Evolutionary conservation across 176 grass and related monocot genomes (phyloP), one percentile per base, ranked within the genome.

Genomic region (Oryza longistaminata): DNA sequence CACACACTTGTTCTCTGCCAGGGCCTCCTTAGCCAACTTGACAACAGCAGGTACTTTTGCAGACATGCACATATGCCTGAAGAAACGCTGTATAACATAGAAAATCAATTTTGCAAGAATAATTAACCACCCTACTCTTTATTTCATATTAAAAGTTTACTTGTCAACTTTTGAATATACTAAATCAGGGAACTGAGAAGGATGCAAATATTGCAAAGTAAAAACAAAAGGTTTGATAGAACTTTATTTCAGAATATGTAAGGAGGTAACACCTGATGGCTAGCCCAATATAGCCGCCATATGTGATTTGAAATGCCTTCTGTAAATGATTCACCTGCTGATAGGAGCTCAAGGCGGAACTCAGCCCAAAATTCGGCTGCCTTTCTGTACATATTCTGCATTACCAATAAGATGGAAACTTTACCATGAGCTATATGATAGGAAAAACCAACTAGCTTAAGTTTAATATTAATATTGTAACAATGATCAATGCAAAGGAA

Each of bases 31-130:
- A 67, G 90, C 88, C 77, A 99, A 83, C 71, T 82, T 95, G 71
- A 94, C 93, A 74, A 88, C 86, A 46, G 84, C 87, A 89, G 96
- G 96, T 50, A 99, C 96, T 81, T 99, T 99, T 15, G 96, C 96
- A 83, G 96, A 94, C 93, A 99, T 99, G 80, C 96, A 99, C 81
- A 99, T 82, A 85, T 96, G 93, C 86, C 96, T 99, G 76, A 99
- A 99, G 87, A 99, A 99, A 80, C 96, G 89, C 96, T 99, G 91
- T 29, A 88, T 81, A 90, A 84, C 46, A 53, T 42, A 90, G 49
- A 45, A 52, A 53, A 68, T 80, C 75, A 83, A 39, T 65, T 85
- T 81, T 84, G 40, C 74, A 91, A 76, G 26, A 71, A 77, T 82
- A 70, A 81, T 82, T 83, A 75, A 73, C 31, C 77, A 77, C 3